phyloP scores from a whole-genome alignment of 768 basidiomycete species.

The Russula olivacea region DNA sequence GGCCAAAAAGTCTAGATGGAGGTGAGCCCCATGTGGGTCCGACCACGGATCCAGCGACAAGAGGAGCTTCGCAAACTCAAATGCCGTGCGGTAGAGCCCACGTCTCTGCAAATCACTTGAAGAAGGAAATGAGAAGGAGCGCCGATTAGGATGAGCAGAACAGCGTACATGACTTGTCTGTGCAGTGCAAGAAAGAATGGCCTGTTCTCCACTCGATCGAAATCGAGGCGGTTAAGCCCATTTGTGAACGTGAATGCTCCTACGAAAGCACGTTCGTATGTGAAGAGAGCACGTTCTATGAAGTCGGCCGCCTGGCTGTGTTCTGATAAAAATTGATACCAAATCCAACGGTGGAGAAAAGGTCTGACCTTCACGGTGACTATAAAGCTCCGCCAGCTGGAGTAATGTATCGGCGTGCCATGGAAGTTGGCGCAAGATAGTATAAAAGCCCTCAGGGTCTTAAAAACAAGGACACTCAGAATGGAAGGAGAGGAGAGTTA shows the following conservation, averaged over 20 bases:
- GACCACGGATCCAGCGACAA: conserved; percentile 77
- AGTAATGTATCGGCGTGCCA: conserved; percentile 93
- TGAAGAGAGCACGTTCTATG: conserved; percentile 88
- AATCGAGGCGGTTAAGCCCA: conserved; percentile 81
- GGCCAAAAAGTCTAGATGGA: conserved; percentile 82
- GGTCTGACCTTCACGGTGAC: conserved; percentile 75
- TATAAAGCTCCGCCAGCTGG: conserved; percentile 77
- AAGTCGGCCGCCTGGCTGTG: conserved; percentile 80
- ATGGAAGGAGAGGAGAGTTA: background rate
- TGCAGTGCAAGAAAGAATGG: conserved; percentile 89
- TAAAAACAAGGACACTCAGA: background rate
- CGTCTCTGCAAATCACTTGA: conserved; percentile 77
- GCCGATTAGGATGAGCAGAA: background rate
- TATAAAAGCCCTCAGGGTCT: conserved; percentile 79
- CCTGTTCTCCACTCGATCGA: conserved; percentile 84
- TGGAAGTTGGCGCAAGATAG: conserved; percentile 67
- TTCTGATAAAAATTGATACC: conserved; percentile 42
- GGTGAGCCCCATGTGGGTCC: conserved; percentile 83
- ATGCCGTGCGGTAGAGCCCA: conserved; percentile 83
- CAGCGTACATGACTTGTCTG: conserved; percentile 67
- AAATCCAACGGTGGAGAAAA: background rate
- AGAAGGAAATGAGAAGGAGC: background rate
- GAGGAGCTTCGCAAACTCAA: conserved; percentile 85
- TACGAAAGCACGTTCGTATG: conserved; percentile 86
- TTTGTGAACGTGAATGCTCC: conserved; percentile 81